Evolutionary conservation across 2,329 filamentous ascomycete species (phyloP), one percentile per base, ranked within the genome.

Genomic region (Cytospora chrysosperma): DNA sequence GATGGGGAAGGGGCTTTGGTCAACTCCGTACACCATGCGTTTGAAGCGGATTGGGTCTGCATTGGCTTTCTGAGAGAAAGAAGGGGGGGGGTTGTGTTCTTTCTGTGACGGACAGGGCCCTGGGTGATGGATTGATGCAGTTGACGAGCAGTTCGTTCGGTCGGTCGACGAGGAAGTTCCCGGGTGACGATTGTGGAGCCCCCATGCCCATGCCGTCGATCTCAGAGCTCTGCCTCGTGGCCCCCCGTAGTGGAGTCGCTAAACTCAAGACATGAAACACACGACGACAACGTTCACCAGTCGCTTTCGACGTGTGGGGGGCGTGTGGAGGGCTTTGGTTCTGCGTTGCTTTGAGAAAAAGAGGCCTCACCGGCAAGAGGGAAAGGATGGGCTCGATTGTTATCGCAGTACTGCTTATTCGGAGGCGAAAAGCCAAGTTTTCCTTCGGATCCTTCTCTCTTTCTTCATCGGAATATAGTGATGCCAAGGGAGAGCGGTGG

Each of bases 221-320:
- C 43, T 24, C 43, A 47, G 24, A 24, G 17, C 43, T 24, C 43
- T 47, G 43, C 43, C 43, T 47, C 43, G 43, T 47, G 43, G 54
- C 27, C 37, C 34, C 51, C 12, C 51, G n/a, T 55, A 40, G 58
- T 53, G 58, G 51, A 49, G n/a, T 21, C 21, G n/a, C 43, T 49
- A 55, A 24, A 65, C 59, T 65, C 54, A 43, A 58, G 63, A 65
- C 63, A 55, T 58, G 63, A 62, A 62, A 65, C 54, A 53, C 57
- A 62, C 34, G 54, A 61, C 27, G 43, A 65, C 55, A 62, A 54
- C 54, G 59, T 62, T 62, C 63, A 62, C 49, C 47, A 53, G 28
- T 37, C 24, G 32, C 34, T 40, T 40, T 24, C 28, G 50, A 34
- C 51, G 37, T 51, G 51, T 27, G 28, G 50, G 53, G 58, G 26